Conservation (phyloP, 2,329 filamentous ascomycete genomes). For the Cladosporium cucumerinum region DNA sequence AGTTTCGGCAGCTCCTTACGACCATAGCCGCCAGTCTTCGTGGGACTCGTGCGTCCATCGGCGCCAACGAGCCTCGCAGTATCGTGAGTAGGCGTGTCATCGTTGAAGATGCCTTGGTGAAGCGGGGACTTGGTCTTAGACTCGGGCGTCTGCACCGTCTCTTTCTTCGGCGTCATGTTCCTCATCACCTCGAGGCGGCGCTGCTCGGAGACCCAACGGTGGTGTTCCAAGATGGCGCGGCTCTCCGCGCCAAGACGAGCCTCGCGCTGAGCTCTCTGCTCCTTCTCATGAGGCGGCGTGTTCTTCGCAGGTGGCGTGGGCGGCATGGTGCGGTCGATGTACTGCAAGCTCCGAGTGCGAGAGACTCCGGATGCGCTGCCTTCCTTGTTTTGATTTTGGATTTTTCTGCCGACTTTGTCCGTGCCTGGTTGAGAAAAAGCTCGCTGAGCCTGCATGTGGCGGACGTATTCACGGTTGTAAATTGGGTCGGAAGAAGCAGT, state of each 20-base stretch:
- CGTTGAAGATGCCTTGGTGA: neutral
- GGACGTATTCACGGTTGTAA: constrained; percentile 15
- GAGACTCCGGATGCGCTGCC: constrained; percentile 17
- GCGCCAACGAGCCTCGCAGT: constrained; percentile 20
- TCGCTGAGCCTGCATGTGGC: constrained; percentile 16
- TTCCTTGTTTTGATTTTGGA: neutral
- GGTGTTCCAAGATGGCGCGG: neutral
- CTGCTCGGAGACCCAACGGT: neutral
- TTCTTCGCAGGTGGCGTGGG: constrained; percentile 46
- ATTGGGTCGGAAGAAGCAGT: constrained; percentile 20
- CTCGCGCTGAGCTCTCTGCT: neutral
- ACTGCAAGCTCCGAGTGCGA: constrained; percentile 30
- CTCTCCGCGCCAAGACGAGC: neutral
- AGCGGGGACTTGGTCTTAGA: neutral
- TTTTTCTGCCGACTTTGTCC: constrained; percentile 14
- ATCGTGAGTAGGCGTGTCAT: constrained; percentile 5
- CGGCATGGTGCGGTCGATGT: constrained; percentile 29
- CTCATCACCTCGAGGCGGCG: neutral
- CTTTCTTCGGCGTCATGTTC: neutral
- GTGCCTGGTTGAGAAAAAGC: constrained; percentile 19
- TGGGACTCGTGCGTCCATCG: constrained; percentile 23
- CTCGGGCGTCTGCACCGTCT: neutral
- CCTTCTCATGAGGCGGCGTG: constrained; percentile 37
- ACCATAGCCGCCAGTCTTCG: constrained; percentile 27
- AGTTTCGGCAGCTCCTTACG: constrained; percentile 24